These are phyloP conservation scores for Penicillium egyptiacum DNA, from an alignment of 495 filamentous ascomycete genomes.

Conservation along the genomic window DNA sequence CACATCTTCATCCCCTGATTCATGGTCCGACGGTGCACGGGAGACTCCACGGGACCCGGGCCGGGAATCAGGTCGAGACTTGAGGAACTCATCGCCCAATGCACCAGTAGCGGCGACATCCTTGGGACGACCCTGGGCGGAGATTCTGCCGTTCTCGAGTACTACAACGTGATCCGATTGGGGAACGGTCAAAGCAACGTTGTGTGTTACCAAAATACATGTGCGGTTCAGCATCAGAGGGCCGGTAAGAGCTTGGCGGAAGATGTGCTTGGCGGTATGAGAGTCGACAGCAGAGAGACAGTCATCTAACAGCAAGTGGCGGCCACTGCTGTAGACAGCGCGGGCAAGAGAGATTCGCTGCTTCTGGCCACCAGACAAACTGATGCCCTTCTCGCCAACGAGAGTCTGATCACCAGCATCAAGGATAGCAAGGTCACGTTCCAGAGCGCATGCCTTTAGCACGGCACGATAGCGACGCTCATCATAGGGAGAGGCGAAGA, in stretches of 20 bases:
- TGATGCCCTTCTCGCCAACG: conserved; percentile 97
- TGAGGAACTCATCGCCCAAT: conserved; percentile 78
- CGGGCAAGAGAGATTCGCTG: conserved; percentile 94
- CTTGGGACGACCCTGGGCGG: conserved; percentile 70
- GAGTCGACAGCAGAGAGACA: conserved; percentile 98
- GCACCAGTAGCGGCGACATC: conserved; percentile 80
- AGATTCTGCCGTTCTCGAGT: conserved; percentile 81
- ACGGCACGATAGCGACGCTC: conserved; percentile 84
- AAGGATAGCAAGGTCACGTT: conserved; percentile 88
- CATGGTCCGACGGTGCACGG: conserved; percentile 63
- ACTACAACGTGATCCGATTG: conserved; percentile 75
- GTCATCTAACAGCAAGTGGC: conserved; percentile 89
- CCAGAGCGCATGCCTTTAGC: conserved; percentile 86
- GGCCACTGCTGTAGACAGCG: conserved; percentile 88
- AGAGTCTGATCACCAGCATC: conserved; percentile 91
- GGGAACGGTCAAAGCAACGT: conserved; percentile 80
- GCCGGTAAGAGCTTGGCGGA: conserved; percentile 85
- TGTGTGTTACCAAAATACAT: conserved; percentile 97
- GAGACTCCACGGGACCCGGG: conserved; percentile 67
- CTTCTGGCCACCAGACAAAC: conserved; percentile 95
- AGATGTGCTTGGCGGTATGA: conserved; percentile 98
- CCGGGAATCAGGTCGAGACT: conserved; percentile 67
- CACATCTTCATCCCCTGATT: conserved; percentile 37
- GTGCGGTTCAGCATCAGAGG: conserved; percentile 86
- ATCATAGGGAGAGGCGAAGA: conserved; percentile 83